Evolutionary conservation across 139 green algal species (phyloP), one percentile per base, ranked within the genome.

Genomic region (Pleodorina starrii): DNA sequence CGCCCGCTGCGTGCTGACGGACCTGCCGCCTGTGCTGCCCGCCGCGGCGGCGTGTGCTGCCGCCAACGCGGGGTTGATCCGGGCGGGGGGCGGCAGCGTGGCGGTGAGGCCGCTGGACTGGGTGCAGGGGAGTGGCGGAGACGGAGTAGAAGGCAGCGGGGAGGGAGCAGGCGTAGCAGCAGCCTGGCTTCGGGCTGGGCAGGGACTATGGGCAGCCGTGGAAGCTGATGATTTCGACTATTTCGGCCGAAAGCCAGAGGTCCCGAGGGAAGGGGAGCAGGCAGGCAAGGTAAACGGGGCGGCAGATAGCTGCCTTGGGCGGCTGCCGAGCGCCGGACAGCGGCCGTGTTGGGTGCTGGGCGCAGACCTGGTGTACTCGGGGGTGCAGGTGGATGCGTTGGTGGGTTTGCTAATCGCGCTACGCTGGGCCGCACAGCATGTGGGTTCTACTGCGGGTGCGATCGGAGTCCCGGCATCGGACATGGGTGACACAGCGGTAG

Each of bases 341-440:
- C n/a, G n/a, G n/a, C n/a, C n/a, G n/a, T 66, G 6, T 25, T 66
- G 54, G 54, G 54, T 91, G 17, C 27, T 94, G 35, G 89, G 85
- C 1, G 89, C 91, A 51, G 91, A 94, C 40, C 44, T 94, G 5
- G 84, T 92, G 9, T 94, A 85, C 42, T 86, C 82, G 9, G 32
- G 2, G 0, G 71, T 59, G 17, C 85, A 93, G 25, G 57, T 92
- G 35, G 42, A 44, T 23, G 79, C 57, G 21, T 35, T 93, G 29
- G 82, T 80, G 43, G 27, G 11, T 2, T 0, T 90, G 50, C n/a
- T 87, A 27, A 12, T 14, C 0, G 60, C 0, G 32, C 16, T 87
- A 5, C 59, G 59, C 40, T 1, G 6, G 42, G 75, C 75, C 5
- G 54, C 54, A 4, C 21, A 4, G 14, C 17, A 14, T 60, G 50